phyloP scores from a whole-genome alignment of 2,329 filamentous ascomycete species.

The Aquanectria penicillioides region DNA sequence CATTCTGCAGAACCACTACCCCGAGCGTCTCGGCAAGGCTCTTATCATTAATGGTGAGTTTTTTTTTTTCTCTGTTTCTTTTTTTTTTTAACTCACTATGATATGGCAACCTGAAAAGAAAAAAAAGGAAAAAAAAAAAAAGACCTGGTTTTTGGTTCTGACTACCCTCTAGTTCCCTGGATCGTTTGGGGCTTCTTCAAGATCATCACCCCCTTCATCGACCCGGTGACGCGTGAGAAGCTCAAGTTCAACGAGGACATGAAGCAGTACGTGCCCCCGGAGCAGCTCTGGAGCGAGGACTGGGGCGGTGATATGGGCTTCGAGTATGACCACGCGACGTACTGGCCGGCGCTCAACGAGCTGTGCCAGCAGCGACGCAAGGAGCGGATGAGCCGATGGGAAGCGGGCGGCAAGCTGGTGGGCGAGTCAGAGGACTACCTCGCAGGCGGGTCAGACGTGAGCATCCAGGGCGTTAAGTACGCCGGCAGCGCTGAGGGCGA shows the following conservation, averaged over 20 bases:
- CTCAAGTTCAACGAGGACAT: constrained; percentile 98
- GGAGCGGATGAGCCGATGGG: constrained; percentile 76
- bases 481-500: constrained; percentile 17
- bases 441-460: constrained; percentile 64
- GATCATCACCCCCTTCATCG: constrained; percentile 94
- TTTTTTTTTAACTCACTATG: background rate
- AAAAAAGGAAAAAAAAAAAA: background rate
- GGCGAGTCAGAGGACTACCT: constrained; percentile 91
- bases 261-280: constrained; percentile 79
- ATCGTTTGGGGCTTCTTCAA: constrained; percentile 95
- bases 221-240: constrained; percentile 92
- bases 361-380: constrained; percentile 74
- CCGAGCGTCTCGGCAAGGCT: constrained; percentile 87
- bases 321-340: constrained; percentile 86
- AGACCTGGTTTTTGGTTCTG: background rate
- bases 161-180: constrained; percentile 75
- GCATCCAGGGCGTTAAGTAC: constrained; percentile 47
- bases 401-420: constrained; percentile 79
- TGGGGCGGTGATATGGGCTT: constrained; percentile 84
- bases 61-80: constrained; percentile 36
- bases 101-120: background rate
- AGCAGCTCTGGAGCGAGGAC: constrained; percentile 84
- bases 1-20: constrained; percentile 96
- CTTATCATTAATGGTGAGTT: constrained; percentile 83
- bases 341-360: constrained; percentile 87